Evolutionary conservation across 1,284 basidiomycete species (phyloP).

Genomic region (Leccinum subrobustum): DNA sequence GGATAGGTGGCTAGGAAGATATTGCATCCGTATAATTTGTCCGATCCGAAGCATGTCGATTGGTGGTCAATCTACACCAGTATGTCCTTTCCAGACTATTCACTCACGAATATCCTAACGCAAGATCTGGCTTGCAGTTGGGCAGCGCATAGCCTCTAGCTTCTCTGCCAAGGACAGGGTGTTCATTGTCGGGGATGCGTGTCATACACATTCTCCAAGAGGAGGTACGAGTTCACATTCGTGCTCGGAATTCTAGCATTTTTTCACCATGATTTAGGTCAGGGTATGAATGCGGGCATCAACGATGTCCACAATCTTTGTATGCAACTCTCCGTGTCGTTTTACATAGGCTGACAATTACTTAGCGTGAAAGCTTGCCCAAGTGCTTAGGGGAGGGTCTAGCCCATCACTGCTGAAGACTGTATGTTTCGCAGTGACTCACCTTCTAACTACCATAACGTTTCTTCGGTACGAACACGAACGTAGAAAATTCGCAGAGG

Average conservation of each 20-base stretch:
- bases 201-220: neutral
- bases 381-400: neutral
- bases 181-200: neutral
- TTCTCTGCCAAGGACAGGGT: neutral
- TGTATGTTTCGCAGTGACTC: neutral
- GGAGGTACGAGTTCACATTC: neutral
- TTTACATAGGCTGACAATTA: neutral
- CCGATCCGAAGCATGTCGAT: neutral
- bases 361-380: neutral
- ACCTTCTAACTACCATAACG: neutral
- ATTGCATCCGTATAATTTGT: neutral
- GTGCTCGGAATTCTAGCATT: neutral
- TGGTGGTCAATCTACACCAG: neutral
- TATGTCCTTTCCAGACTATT: neutral
- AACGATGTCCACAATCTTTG: neutral
- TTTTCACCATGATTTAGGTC: neutral
- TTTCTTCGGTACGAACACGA: neutral
- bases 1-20: neutral
- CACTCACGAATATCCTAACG: neutral
- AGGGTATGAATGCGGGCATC: neutral
- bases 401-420: neutral
- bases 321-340: neutral
- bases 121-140: neutral
- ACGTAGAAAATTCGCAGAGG: neutral
- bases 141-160: neutral